Evolutionary conservation across 2,329 filamentous ascomycete genomes (phyloP).

Genomic region (Esteya vermicola): DNA sequence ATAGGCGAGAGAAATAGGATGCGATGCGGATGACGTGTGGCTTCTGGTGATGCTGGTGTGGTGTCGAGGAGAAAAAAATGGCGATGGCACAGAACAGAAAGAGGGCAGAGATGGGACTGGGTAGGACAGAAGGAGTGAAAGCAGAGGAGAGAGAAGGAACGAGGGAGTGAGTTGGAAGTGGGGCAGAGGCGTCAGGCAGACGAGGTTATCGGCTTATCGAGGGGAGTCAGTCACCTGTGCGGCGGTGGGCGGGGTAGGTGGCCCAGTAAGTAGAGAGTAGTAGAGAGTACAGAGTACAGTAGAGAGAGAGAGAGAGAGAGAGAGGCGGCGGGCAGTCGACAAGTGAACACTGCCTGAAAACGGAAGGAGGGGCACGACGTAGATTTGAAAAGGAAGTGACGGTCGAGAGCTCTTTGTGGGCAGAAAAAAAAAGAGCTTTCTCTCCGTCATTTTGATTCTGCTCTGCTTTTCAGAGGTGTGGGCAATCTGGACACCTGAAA

Average conservation of each 20-base stretch:
- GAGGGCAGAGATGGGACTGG: neutral
- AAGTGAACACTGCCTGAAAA: no score
- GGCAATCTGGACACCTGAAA: no score
- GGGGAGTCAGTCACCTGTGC: neutral
- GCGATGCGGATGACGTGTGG: neutral
- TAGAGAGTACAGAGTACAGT: neutral
- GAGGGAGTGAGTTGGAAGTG: conserved; percentile 2
- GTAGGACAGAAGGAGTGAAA: neutral
- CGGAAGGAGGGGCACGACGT: no score
- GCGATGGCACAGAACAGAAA: neutral
- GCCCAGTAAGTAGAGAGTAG: neutral
- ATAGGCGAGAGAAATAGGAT: neutral
- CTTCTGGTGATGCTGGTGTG: neutral
- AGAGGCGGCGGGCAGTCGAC: no score
- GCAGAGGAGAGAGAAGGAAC: neutral
- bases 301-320: neutral
- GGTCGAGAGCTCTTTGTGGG: no score
- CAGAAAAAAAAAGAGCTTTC: no score
- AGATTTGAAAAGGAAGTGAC: no score
- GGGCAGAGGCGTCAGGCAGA: conserved; percentile 2
- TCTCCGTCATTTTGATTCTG: no score
- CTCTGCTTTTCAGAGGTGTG: no score
- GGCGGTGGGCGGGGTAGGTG: neutral
- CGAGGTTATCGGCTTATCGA: conserved; percentile 1
- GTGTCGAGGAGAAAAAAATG: neutral